Base-by-base conservation (phyloP, 768 basidiomycete species). In the Hirschioporus abietinus region DNA sequence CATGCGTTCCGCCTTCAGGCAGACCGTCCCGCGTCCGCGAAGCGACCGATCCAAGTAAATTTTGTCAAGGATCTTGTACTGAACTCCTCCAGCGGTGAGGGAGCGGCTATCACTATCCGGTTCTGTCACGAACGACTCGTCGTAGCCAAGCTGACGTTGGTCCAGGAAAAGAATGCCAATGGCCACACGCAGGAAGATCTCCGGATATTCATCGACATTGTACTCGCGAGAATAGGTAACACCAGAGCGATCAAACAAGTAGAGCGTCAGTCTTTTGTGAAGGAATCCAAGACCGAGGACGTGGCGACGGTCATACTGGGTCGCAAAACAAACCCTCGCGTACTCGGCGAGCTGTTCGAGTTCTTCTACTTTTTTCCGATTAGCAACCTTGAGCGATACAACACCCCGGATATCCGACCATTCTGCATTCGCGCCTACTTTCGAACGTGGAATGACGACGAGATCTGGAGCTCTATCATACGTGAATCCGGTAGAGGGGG, bases 21-120 rank as follows among this genome's bases (percentile, higher is more conserved):
- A 61, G 30, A 61, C 60, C 10, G 60, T 61, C 60, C 60, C 60
- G 24, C 60, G 24, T 12, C 60, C 60, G 17, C 60, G 60, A 34
- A 61, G 12, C 24, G 60, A 18, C 3, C 10, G 12, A 17, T 61
- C 60, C 12, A 25, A 2, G 23, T 18, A 61, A 3, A 61, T 15
- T 12, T 25, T 24, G 17, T 8, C 24, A 23, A 17, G 15, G 60
- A 61, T 61, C 60, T 61, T 25, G 60, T 61, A 61, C 2, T 18
- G 10, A 25, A 24, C 12, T 15, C 42, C 42, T 20, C 42, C 42
- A 15, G 23, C 17, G 6, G 24, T 61, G 25, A 61, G 6, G 30
- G 2, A 34, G 60, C 24, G 24, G 12, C 3, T 18, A 15, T 61
- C 3, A 3, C 23, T 18, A 15, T 61, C 23, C 17, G 10, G 12